Evolutionary conservation across 305 asterid species (phyloP), one percentile per base, ranked within the genome.

Genomic region (Fraxinus sp.): DNA sequence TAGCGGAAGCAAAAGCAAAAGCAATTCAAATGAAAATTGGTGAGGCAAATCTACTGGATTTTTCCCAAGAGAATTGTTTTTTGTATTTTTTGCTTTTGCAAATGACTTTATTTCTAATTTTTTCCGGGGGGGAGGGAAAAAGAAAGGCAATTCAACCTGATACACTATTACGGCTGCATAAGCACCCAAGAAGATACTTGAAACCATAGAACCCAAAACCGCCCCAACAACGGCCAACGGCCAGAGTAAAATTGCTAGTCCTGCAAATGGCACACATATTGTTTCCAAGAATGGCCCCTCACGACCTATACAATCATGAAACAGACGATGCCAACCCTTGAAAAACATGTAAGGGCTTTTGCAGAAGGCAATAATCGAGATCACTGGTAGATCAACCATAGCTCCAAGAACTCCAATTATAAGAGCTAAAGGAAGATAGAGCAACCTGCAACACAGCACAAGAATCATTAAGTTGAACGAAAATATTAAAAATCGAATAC

Each of bases 271-370:
- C 57, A 96, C 97, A 32, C 99, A 96, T 84, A 96, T 92, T 22
- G 98, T 90, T 92, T 96, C 98, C 92, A 96, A 84, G 87, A 96
- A 96, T 18, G 98, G 99, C 41, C 99, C 98, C 84, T 96, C 98
- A 32, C 98, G 93, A 26, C 99, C 99, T 32, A 96, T 87, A 87
- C 98, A 96, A 73, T 94, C 99, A 13, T 94, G 99, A 88, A 93
- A 92, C 86, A 96, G 84, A 24, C 98, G 97, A 75, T 87, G 92
- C 99, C 97, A 96, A 24, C 99, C 98, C 86, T 94, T 93, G 84
- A 92, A 79, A 55, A 96, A 89, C 99, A 96, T 94, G 90, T 86
- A 92, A 18, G 93, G 93, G 86, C 90, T 85, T 92, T 96, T 96
- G 82, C 76, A 89, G n/a, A 90, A 5, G 75, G 99, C 99, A 74